Evolutionary conservation across 305 asterid species (phyloP), one percentile per base, ranked within the genome.

Genomic region (Ilex paraguariensis): DNA sequence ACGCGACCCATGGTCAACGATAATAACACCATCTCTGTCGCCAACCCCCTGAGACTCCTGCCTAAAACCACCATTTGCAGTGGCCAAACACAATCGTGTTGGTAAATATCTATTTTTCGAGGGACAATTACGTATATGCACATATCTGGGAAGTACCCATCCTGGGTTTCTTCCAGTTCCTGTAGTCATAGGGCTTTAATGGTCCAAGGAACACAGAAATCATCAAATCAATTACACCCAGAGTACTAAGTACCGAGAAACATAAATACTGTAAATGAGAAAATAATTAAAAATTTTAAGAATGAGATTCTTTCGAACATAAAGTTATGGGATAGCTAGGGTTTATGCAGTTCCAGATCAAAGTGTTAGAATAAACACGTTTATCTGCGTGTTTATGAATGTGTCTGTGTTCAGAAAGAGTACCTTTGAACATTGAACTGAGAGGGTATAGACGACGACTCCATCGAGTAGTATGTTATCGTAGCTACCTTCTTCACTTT

Each of bases 1-100:
- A 13, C 97, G 96, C 17, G 99, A 93, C 1, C 99, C 99, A 64
- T 90, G 99, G 77, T 93, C 99, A 32, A 93, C 99, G 64, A 93
- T 87, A 67, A 93, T 81, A 65, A 93, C 81, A 6, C 89, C 99
- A 49, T 87, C 97, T 6, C 85, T 81, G 59, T 70, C 90, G 42
- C 65, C 83, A 56, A 87, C 81, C 54, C 85, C 80, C 13, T 67
- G 70, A 3, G 63, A 60, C 67, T 73, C 75, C 70, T 73, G 81
- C 79, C 86, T 70, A 64, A 73, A 63, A 51, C 84, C 95, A 59
- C 87, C 91, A 68, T 68, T 82, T 60, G 68, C 78, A 63, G 85
- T 68, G 78, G 87, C 81, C 82, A 85, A 65, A 75, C 95, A 75
- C 79, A 79, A 65, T 60, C 79, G 75, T 17, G 82, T 69, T 7